phyloP scores from a whole-genome alignment of 495 filamentous ascomycete genomes.

The Penicillium alfredii region DNA sequence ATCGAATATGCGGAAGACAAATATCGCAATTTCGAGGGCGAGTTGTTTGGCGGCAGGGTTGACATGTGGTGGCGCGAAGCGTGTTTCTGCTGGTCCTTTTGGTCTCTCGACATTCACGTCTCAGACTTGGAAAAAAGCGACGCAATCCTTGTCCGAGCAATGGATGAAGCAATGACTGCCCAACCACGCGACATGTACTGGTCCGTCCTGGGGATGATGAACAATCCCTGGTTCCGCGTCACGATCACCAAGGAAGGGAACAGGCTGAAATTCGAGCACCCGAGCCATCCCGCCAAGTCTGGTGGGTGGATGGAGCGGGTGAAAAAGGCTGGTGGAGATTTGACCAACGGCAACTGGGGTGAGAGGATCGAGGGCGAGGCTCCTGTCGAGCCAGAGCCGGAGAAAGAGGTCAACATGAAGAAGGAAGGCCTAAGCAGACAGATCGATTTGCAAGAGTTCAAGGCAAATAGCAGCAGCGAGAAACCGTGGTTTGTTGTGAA shows the following conservation, averaged over 20 bases:
- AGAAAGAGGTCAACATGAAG: slow-evolving; percentile 76
- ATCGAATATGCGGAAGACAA: slow-evolving; percentile 84
- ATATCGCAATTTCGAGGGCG: slow-evolving; percentile 64
- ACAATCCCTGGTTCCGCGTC: slow-evolving; percentile 91
- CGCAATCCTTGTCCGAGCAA: slow-evolving; percentile 78
- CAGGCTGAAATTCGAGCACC: slow-evolving; percentile 77
- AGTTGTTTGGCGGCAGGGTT: slow-evolving; percentile 69
- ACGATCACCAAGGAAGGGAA: slow-evolving; percentile 67
- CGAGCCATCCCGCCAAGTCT: slow-evolving; percentile 73
- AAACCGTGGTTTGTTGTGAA: slow-evolving; percentile 90
- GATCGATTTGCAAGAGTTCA: slow-evolving; percentile 69
- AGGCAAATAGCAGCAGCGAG: slow-evolving; percentile 56
- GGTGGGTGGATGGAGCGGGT: slow-evolving; percentile 96
- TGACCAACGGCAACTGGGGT: slow-evolving; percentile 83
- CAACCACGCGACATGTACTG: slow-evolving; percentile 97
- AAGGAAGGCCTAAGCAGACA: slow-evolving; percentile 57
- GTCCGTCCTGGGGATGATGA: slow-evolving; percentile 98
- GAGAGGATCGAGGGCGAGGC: slow-evolving; percentile 61
- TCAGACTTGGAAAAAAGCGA: slow-evolving; percentile 55
- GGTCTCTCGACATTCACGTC: slow-evolving; percentile 68
- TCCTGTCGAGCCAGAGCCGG: slow-evolving; percentile 33
- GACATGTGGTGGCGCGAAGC: slow-evolving; percentile 80
- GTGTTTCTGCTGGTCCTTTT: slow-evolving; percentile 93
- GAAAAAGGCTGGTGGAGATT: slow-evolving; percentile 80
- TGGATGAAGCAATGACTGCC: slow-evolving; percentile 86